phyloP scores from a whole-genome alignment of 148 eudicot species.

The Drosera capensis region DNA sequence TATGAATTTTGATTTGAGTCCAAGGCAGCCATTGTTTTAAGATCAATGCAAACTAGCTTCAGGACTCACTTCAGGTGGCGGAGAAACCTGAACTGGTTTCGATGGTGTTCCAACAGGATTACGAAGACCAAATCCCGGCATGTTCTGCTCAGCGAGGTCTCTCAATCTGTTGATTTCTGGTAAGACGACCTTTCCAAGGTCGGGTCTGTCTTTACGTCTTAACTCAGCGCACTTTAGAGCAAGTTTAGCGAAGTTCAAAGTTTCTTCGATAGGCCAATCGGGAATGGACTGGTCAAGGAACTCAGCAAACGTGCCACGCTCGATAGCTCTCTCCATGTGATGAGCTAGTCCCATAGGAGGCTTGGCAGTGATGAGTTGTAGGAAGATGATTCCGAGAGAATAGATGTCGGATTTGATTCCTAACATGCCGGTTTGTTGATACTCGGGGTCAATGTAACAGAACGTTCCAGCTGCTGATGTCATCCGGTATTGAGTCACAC shows the following conservation, averaged over 20 bases:
- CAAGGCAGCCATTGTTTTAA: background rate
- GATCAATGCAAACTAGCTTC: background rate
- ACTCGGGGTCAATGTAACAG: conserved; percentile 5
- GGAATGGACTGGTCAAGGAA: background rate
- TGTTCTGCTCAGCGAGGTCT: conserved; percentile 3
- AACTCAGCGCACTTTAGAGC: conserved; percentile 3
- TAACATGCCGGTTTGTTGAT: conserved; percentile 5
- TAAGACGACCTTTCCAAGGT: conserved; percentile 1
- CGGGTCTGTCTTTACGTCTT: conserved; percentile 4
- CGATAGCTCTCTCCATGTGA: conserved; percentile 3
- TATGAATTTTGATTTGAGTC: background rate
- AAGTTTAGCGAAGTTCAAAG: conserved; percentile 1
- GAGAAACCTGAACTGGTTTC: background rate
- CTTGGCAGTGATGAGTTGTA: conserved; percentile 4
- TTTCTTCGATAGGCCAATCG: conserved; percentile 1
- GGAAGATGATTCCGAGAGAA: conserved; percentile 2
- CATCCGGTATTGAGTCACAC: conserved; percentile 4
- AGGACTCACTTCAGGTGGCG: background rate
- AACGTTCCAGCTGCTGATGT: conserved; percentile 3
- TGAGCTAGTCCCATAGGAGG: conserved; percentile 4
- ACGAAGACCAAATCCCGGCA: background rate
- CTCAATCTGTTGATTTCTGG: conserved; percentile 2
- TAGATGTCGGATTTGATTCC: conserved; percentile 5
- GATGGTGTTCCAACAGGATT: background rate
- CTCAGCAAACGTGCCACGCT: background rate